Conservation (phyloP, 352 stramenopile genomes). For the Globisporangium splendens region DNA sequence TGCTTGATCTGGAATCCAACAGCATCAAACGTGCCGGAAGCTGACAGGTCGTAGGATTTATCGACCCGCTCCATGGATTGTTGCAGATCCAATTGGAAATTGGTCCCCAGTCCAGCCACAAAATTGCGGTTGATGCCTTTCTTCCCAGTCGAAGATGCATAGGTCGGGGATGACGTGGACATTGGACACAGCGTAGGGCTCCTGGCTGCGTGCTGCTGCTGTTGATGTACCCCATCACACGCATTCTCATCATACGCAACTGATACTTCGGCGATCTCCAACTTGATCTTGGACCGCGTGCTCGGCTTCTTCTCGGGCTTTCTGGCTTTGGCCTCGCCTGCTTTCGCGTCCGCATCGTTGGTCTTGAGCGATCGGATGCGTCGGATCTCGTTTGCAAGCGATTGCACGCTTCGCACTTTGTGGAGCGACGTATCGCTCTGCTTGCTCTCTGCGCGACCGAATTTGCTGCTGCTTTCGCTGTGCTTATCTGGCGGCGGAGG, state of each 20-base stretch:
- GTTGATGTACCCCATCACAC: conserved; percentile 14
- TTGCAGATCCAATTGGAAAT: conserved; percentile 75
- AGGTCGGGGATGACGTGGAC: conserved; percentile 33
- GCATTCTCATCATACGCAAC: conserved; percentile 22
- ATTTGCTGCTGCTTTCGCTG: conserved; percentile 15
- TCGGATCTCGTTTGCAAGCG: conserved; percentile 74
- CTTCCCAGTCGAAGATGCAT: conserved; percentile 40
- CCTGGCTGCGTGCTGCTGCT: conserved; percentile 28
- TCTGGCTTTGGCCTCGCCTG: conserved; percentile 33
- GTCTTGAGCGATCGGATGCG: conserved; percentile 56
- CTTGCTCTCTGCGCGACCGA: conserved; percentile 41
- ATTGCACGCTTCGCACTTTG: conserved; percentile 75
- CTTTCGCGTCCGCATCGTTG: conserved; percentile 22
- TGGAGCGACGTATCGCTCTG: conserved; percentile 37
- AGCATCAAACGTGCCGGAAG: conserved; percentile 77
- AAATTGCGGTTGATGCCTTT: conserved; percentile 74
- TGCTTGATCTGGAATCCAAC: conserved; percentile 84
- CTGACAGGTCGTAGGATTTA: conserved; percentile 77
- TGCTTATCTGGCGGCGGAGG: conserved; percentile 39
- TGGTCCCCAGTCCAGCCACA: conserved; percentile 52
- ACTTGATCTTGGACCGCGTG: conserved; percentile 62
- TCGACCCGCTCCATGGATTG: conserved; percentile 56
- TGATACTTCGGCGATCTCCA: conserved; percentile 60
- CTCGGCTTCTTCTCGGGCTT: conserved; percentile 54
- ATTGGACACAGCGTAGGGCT: conserved; percentile 37